Evolutionary conservation across 345 rosid species (phyloP).

Genomic region (Noccaea bulbosa): DNA sequence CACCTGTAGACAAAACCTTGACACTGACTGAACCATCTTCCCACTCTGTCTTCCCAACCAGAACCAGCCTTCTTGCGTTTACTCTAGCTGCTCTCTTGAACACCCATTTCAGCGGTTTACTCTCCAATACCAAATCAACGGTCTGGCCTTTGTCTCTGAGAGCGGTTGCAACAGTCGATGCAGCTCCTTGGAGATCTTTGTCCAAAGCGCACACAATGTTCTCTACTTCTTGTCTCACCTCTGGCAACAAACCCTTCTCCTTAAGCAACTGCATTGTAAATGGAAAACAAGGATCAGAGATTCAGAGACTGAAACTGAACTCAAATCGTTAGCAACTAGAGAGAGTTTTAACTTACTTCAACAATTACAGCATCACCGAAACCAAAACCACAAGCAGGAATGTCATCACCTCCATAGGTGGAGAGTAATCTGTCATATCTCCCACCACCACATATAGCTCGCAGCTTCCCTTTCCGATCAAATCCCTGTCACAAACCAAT

Average conservation of each 20-base stretch:
- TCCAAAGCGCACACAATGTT: constrained; percentile 88
- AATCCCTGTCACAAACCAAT: constrained; percentile 58
- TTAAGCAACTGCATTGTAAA: constrained; percentile 63
- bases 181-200: constrained; percentile 76
- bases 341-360: constrained; percentile 61
- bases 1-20: constrained; percentile 73
- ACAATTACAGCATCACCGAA: constrained; percentile 94
- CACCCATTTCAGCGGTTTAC: constrained; percentile 91
- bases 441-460: constrained; percentile 98
- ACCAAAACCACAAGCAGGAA: constrained; percentile 98
- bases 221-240: constrained; percentile 63
- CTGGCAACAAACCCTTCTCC: constrained; percentile 82
- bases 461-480: constrained; percentile 77
- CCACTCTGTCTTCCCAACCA: constrained; percentile 87
- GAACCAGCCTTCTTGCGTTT: constrained; percentile 74
- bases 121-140: constrained; percentile 85
- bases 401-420: constrained; percentile 90
- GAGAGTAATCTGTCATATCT: constrained; percentile 82
- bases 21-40: constrained; percentile 80
- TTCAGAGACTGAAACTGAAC: not conserved
- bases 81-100: constrained; percentile 85
- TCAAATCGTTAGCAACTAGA: not conserved
- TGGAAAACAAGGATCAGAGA: constrained; percentile 8
- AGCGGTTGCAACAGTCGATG: constrained; percentile 72
- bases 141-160: constrained; percentile 80